phyloP scores from a whole-genome alignment of 2,329 filamentous ascomycete species.

The Cordyceps javanica region DNA sequence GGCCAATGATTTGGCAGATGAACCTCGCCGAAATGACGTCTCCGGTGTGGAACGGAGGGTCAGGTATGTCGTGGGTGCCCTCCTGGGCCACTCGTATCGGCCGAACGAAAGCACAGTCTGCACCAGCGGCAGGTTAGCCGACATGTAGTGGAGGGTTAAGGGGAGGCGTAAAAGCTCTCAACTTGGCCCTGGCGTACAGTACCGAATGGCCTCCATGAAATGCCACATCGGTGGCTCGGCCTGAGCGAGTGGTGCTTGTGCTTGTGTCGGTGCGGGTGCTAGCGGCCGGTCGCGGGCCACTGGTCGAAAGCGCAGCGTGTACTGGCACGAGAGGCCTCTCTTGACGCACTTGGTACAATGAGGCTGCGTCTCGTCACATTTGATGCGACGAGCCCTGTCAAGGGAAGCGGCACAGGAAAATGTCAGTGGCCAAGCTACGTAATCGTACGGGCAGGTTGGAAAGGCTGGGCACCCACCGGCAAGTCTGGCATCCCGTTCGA shows the following conservation, averaged over 20 bases:
- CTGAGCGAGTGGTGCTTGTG: background rate
- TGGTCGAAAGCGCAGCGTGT: background rate
- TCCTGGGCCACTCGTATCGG: background rate
- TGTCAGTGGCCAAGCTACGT: too few relatives aligned
- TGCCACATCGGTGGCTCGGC: background rate
- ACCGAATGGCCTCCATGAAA: background rate
- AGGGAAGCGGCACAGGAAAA: too few relatives aligned
- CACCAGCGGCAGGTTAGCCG: background rate
- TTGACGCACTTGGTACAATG: background rate
- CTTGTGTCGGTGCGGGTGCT: too few relatives aligned
- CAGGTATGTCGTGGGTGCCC: background rate
- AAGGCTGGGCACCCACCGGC: conserved; percentile 1
- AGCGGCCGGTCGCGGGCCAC: background rate
- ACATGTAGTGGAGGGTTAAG: too few relatives aligned
- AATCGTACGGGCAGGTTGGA: too few relatives aligned
- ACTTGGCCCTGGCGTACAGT: background rate
- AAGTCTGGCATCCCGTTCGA: background rate
- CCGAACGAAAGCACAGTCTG: background rate
- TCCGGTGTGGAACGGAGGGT: background rate
- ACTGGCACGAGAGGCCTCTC: background rate
- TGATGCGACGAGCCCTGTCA: background rate
- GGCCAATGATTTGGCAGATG: background rate
- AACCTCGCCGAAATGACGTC: background rate
- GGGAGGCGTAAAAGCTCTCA: too few relatives aligned
- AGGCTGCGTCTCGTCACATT: background rate